Conservation (phyloP, 2,329 filamentous ascomycete genomes). For the Arthrobotrys megalospora region DNA sequence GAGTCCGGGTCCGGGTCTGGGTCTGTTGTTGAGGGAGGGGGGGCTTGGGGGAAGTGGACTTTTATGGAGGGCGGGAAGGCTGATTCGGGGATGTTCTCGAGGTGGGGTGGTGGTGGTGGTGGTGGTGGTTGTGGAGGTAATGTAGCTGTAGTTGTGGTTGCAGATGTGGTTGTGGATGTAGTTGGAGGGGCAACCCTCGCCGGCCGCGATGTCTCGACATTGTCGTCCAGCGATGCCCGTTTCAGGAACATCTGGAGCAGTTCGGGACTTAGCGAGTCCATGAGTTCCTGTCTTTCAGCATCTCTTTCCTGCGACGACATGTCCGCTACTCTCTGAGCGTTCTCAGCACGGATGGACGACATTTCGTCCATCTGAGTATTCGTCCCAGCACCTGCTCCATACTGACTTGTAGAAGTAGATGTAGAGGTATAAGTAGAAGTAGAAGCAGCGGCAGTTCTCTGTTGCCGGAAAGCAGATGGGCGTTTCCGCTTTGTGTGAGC, state of each 20-base stretch:
- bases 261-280: constrained; percentile 80
- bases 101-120: constrained; percentile 67
- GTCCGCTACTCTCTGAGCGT: constrained; percentile 77
- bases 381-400: constrained; percentile 60
- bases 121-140: constrained; percentile 59
- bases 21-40: constrained; percentile 67
- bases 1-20: constrained; percentile 87
- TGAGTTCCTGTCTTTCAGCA: constrained; percentile 83
- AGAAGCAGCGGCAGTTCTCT: constrained; percentile 66
- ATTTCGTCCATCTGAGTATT: constrained; percentile 74
- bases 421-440: constrained; percentile 63
- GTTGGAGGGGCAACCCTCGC: constrained; percentile 18
- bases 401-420: constrained; percentile 45
- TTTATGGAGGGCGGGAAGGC: constrained; percentile 65
- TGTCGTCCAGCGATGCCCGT: constrained; percentile 82
- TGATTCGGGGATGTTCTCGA: constrained; percentile 57
- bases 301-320: constrained; percentile 90
- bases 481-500: constrained; percentile 83
- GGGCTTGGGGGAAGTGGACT: constrained; percentile 75
- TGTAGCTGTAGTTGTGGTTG: constrained; percentile 61
- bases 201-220: constrained; percentile 49
- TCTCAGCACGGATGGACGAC: constrained; percentile 84
- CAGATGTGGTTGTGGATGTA: neutral
- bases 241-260: constrained; percentile 83
- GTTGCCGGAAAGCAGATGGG: constrained; percentile 82